Conservation (phyloP, 129 eudicot species). For the Chrysanthemum seticuspe region DNA sequence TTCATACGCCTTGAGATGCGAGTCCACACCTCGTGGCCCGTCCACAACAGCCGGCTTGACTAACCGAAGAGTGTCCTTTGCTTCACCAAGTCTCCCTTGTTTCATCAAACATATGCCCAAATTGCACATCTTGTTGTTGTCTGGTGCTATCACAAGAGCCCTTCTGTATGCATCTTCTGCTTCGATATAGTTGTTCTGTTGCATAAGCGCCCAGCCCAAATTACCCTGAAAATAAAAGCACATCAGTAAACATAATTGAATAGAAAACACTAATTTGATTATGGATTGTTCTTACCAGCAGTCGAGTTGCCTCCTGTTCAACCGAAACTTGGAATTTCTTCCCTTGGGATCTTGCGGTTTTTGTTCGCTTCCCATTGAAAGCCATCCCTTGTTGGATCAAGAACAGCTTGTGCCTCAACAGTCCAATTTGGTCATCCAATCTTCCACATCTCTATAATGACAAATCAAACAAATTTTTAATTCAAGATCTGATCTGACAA, state of each 20-base stretch:
- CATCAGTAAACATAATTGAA: not conserved
- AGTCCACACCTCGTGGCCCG: conserved; percentile 91
- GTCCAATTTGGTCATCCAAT: conserved; percentile 86
- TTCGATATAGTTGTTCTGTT: conserved; percentile 85
- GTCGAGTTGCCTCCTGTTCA: conserved; percentile 95
- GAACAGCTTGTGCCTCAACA: conserved; percentile 80
- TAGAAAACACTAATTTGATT: not conserved
- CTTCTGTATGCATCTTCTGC: conserved; percentile 96
- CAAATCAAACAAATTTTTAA: not conserved
- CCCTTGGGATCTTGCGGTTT: conserved; percentile 97
- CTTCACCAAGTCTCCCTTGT: conserved; percentile 92
- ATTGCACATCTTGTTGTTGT: conserved; percentile 98
- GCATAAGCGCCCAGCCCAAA: conserved; percentile 99
- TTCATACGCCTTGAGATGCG: conserved; percentile 97
- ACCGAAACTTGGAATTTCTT: conserved; percentile 97
- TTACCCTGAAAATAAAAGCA: conserved; percentile 57
- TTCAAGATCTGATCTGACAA: not conserved
- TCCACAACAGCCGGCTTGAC: conserved; percentile 87
- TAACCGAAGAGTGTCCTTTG: conserved; percentile 72
- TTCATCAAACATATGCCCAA: conserved; percentile 97
- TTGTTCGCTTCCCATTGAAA: conserved; percentile 94
- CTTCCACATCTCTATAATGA: conserved; percentile 92
- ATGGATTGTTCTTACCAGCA: conserved; percentile 55
- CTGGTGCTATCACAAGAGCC: conserved; percentile 85
- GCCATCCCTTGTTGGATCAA: conserved; percentile 99